Percentiles rank a stretch among this genome's conserved stretches.
These are phyloP conservation scores for Mortierella sp. DNA, from an alignment of 371 early-diverging fungal species.

Conservation along the genomic window DNA sequence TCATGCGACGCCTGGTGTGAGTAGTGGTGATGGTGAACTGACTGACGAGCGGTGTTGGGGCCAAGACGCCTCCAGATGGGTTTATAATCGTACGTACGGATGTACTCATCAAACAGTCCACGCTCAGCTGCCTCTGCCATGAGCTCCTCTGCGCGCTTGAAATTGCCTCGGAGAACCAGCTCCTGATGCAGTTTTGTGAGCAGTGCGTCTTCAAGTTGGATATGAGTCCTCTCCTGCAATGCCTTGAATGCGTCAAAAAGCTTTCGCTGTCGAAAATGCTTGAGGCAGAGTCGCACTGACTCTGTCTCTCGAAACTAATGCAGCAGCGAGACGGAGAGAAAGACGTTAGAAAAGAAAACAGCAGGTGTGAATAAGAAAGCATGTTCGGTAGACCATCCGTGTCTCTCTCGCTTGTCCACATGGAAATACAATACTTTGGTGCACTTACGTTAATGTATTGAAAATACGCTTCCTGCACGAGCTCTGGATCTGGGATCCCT, in stretches of 20 bases:
- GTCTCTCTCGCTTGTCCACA: not conserved
- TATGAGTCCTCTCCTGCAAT: conserved; percentile 69
- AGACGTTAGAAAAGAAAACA: too few species aligned
- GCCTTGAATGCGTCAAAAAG: conserved; percentile 77
- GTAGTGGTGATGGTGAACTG: conserved; percentile 44
- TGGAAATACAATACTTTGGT: not conserved
- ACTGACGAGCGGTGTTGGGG: conserved; percentile 43
- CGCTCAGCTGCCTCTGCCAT: conserved; percentile 66
- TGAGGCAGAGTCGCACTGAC: conserved; percentile 85
- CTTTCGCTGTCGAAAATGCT: conserved; percentile 89
- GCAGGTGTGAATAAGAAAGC: too few species aligned
- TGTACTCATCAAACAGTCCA: conserved; percentile 78
- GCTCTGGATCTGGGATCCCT: conserved; percentile 75
- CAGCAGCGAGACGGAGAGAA: too few species aligned
- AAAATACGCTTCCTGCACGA: conserved; percentile 70
- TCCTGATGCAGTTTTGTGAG: conserved; percentile 78
- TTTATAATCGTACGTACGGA: conserved; percentile 71
- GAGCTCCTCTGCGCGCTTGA: conserved; percentile 75
- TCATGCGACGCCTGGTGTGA: conserved; percentile 11
- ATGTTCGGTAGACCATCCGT: too few species aligned
- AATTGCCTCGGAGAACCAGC: conserved; percentile 81
- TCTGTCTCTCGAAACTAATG: conserved; percentile 79
- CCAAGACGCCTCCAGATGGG: conserved; percentile 77
- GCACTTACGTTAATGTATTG: conserved; percentile 75
- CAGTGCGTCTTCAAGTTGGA: conserved; percentile 83